Evolutionary conservation across 2,329 filamentous ascomycete genomes (phyloP).

Genomic region (Cadophora sp.): DNA sequence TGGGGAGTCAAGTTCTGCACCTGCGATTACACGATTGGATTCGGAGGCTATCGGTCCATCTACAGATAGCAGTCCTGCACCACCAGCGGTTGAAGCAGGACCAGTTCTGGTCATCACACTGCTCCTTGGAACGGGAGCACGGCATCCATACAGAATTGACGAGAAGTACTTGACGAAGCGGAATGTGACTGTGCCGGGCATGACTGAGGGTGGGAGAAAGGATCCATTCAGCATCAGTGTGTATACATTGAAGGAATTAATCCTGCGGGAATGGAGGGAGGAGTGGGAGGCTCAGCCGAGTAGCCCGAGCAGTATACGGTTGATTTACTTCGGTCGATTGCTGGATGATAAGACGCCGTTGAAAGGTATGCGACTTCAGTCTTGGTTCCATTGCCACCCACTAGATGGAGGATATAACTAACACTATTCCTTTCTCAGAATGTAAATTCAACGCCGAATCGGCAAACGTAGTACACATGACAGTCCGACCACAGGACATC

Average conservation of each 20-base stretch:
- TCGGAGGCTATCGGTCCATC: slow-evolving; percentile 39
- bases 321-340: slow-evolving; percentile 92
- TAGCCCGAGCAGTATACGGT: slow-evolving; percentile 85
- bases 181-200: slow-evolving; percentile 76
- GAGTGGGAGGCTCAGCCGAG: slow-evolving; percentile 90
- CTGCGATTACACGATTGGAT: slow-evolving; percentile 31
- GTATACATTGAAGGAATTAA: slow-evolving; percentile 92
- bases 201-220: slow-evolving; percentile 61
- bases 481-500: slow-evolving; percentile 83
- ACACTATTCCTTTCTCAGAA: slow-evolving; percentile 56
- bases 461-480: slow-evolving; percentile 94
- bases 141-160: slow-evolving; percentile 90
- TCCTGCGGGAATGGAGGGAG: slow-evolving; percentile 89
- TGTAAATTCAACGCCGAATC: slow-evolving; percentile 77
- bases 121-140: slow-evolving; percentile 79
- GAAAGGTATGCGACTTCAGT: slow-evolving; percentile 67
- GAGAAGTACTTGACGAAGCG: slow-evolving; percentile 84
- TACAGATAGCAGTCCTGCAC: slow-evolving; percentile 27
- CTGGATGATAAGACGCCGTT: slow-evolving; percentile 87
- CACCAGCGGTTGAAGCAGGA: slow-evolving; percentile 44
- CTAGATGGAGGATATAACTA: neutral
- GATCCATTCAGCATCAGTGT: slow-evolving; percentile 92
- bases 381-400: neutral
- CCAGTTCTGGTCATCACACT: slow-evolving; percentile 76
- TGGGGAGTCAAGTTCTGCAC: slow-evolving; percentile 21